Evolutionary conservation across 441 rosid species (phyloP).

Genomic region (Eutrema salsugineum): DNA sequence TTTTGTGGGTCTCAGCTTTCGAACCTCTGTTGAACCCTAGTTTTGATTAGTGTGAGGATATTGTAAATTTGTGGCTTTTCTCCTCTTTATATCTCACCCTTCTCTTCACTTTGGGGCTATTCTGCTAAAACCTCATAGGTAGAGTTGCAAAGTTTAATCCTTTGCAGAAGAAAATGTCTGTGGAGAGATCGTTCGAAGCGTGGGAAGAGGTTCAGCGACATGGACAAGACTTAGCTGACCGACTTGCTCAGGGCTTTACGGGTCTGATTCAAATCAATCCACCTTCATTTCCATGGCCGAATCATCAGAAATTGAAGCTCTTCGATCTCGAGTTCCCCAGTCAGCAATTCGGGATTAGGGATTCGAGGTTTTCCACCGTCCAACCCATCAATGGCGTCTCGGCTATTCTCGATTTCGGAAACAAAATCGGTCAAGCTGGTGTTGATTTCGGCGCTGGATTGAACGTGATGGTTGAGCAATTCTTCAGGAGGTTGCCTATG

Average conservation of each 20-base stretch:
- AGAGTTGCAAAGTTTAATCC: constrained; percentile 15
- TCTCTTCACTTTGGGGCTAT: neutral
- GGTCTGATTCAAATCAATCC: constrained; percentile 83
- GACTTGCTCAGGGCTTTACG: constrained; percentile 83
- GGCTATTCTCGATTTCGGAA: constrained; percentile 71
- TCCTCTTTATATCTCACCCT: neutral
- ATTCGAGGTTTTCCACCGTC: constrained; percentile 41
- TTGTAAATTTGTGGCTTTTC: neutral
- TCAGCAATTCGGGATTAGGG: constrained; percentile 40
- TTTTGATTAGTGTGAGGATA: neutral
- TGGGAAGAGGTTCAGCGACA: constrained; percentile 97
- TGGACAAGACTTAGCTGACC: constrained; percentile 84
- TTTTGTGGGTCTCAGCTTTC: constrained; percentile 9
- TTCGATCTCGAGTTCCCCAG: constrained; percentile 70
- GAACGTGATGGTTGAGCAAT: constrained; percentile 78
- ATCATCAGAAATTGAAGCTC: constrained; percentile 51
- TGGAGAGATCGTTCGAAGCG: constrained; percentile 82
- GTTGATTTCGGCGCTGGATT: constrained; percentile 72
- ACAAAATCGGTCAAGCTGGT: constrained; percentile 80
- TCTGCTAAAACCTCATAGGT: neutral
- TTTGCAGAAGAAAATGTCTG: constrained; percentile 43
- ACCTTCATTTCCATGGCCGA: constrained; percentile 78
- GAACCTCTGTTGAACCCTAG: constrained; percentile 2
- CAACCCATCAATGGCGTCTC: constrained; percentile 57
- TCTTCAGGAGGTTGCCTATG: constrained; percentile 63